phyloP scores from a whole-genome alignment of 177 flowering plant genomes.

The Vitis hybrid region DNA sequence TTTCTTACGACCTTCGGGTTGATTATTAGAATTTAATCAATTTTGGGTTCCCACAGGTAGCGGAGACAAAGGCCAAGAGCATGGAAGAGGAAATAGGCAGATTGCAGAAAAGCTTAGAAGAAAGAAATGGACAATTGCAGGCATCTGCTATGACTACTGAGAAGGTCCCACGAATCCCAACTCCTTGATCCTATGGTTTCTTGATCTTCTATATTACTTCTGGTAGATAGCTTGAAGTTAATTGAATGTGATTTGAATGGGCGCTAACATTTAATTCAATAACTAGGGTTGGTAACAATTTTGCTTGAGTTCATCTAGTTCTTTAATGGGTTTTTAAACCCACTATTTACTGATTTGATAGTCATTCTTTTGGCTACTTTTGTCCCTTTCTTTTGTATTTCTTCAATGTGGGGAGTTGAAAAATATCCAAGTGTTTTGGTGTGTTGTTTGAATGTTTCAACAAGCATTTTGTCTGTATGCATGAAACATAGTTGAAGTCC shows the following conservation, averaged over 20 bases:
- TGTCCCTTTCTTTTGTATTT: conserved; percentile 28
- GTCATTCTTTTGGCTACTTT: conserved; percentile 20
- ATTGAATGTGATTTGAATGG: neutral
- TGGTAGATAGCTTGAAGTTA: neutral
- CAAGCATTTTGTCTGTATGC: neutral
- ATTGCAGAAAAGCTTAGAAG: conserved; percentile 70
- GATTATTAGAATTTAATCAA: neutral
- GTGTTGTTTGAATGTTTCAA: conserved; percentile 18
- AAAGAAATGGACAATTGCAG: conserved; percentile 58
- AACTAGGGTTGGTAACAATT: conserved; percentile 2
- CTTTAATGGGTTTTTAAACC: conserved; percentile 1
- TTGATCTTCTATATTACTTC: neutral
- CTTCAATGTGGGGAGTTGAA: conserved; percentile 12
- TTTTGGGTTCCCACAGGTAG: conserved; percentile 50
- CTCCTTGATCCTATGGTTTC: neutral
- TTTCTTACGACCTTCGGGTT: neutral
- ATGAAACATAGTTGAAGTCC: neutral
- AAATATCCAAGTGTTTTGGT: conserved; percentile 6
- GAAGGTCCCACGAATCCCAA: conserved; percentile 43
- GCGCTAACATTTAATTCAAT: conserved; percentile 3
- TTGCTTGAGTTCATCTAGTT: conserved; percentile 1
- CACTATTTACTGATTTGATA: conserved; percentile 3
- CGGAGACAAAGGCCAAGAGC: conserved; percentile 66
- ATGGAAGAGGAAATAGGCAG: conserved; percentile 69
- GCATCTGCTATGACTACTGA: conserved; percentile 55